These are phyloP conservation scores for Williopsis jadinii DNA, from an alignment of 1,139 yeast species.

Conservation along the genomic window DNA sequence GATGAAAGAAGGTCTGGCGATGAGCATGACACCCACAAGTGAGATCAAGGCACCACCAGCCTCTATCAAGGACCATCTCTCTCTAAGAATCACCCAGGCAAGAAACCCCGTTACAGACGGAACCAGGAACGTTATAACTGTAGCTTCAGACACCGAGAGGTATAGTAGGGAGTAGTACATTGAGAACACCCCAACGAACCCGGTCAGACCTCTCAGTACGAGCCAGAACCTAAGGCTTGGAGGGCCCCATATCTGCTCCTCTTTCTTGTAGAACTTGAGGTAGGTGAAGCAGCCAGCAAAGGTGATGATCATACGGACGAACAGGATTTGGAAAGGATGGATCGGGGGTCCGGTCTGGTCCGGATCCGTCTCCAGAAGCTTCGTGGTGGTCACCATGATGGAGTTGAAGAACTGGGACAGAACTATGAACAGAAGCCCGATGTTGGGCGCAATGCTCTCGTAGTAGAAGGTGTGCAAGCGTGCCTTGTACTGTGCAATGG, in stretches of 20 bases:
- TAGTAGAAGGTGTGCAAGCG: conserved; percentile 1
- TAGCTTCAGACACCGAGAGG: conserved; percentile 71
- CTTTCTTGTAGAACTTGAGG: conserved; percentile 35
- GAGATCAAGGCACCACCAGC: conserved; percentile 64
- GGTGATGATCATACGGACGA: conserved; percentile 66
- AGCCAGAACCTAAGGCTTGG: conserved; percentile 46
- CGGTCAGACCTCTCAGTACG: conserved; percentile 60
- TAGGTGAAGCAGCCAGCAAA: conserved; percentile 54
- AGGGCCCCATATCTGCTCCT: conserved; percentile 70
- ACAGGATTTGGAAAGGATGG: conserved; percentile 71
- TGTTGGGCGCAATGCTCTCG: conserved; percentile 14
- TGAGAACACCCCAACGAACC: conserved; percentile 76
- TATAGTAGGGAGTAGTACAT: conserved; percentile 69
- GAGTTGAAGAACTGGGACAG: conserved; percentile 65
- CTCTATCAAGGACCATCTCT: conserved; percentile 61
- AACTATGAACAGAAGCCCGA: conserved; percentile 39
- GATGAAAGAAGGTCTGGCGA: conserved; percentile 76
- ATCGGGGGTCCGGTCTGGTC: conserved; percentile 43
- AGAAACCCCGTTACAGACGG: conserved; percentile 74
- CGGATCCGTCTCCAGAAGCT: conserved; percentile 59
- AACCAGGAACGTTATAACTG: conserved; percentile 68
- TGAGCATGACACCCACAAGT: conserved; percentile 66
- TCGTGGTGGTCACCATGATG: conserved; percentile 68
- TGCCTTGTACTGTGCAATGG: neutral
- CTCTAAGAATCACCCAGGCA: conserved; percentile 64